Evolutionary conservation across 208 protist species (phyloP).

Genomic region (Borovskyia barvae): DNA sequence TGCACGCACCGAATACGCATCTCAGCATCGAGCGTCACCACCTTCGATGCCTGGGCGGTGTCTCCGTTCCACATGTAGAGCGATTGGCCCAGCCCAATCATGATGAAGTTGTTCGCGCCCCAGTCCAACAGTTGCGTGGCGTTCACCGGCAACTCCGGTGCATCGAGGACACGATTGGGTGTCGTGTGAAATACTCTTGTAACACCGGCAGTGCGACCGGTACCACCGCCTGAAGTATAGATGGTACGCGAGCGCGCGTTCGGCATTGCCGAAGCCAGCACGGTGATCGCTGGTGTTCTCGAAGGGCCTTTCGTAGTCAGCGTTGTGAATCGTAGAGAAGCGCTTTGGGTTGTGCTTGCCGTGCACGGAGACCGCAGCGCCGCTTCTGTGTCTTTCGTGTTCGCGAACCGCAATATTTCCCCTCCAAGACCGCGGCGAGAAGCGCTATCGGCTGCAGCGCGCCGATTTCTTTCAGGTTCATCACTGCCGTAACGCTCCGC

Average conservation of each 20-base stretch:
- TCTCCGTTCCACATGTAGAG: slow-evolving; percentile 76
- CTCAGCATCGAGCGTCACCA: slow-evolving; percentile 58
- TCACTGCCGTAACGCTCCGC: slow-evolving; percentile 2
- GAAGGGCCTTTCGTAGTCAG: slow-evolving; percentile 12
- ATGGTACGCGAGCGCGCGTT: slow-evolving; percentile 18
- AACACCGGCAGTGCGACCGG: slow-evolving; percentile 1
- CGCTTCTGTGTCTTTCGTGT: background rate
- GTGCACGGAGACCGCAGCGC: slow-evolving; percentile 5
- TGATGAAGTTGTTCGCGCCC: slow-evolving; percentile 80
- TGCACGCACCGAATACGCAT: slow-evolving; percentile 51
- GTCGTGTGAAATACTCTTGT: slow-evolving; percentile 64
- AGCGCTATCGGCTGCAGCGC: background rate
- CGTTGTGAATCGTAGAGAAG: slow-evolving; percentile 4
- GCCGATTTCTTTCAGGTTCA: slow-evolving; percentile 7
- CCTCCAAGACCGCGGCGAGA: slow-evolving; percentile 35
- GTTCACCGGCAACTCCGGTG: slow-evolving; percentile 61
- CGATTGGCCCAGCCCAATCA: slow-evolving; percentile 71
- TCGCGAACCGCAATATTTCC: slow-evolving; percentile 36
- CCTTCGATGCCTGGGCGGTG: slow-evolving; percentile 42
- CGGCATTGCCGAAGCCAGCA: slow-evolving; percentile 7
- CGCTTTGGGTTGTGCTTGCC: slow-evolving; percentile 5
- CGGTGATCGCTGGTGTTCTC: background rate
- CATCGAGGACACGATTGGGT: slow-evolving; percentile 76
- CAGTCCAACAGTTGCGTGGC: slow-evolving; percentile 77
- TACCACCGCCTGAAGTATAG: slow-evolving; percentile 19